Evolutionary conservation across 805 yeast genomes (phyloP).

Genomic region (Schwanniomyces pseudopolymorphus): DNA sequence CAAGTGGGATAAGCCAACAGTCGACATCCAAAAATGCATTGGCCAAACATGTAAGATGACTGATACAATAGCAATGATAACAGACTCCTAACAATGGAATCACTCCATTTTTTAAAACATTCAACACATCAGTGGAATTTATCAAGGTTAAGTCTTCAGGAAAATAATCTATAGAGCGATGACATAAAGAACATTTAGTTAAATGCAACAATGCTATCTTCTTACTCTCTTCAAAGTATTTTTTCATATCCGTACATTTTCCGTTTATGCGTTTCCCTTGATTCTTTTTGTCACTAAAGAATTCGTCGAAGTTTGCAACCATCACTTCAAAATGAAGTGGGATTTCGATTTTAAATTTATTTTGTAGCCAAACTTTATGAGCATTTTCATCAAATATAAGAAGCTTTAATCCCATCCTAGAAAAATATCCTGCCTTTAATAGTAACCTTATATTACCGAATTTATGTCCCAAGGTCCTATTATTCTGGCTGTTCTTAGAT

Average conservation of each 20-base stretch:
- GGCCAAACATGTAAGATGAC: conserved; percentile 44
- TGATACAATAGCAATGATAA: conserved; percentile 27
- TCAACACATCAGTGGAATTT: conserved; percentile 2
- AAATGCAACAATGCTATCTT: conserved; percentile 14
- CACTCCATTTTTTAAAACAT: conserved; percentile 1
- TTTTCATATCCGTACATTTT: conserved; percentile 25
- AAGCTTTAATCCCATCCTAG: conserved; percentile 44
- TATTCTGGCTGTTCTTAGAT: conserved; percentile 33
- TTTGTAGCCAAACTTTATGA: conserved; percentile 32
- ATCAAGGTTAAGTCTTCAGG: conserved; percentile 14
- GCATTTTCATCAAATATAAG: conserved; percentile 40
- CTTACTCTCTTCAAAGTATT: conserved; percentile 9
- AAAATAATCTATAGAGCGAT: conserved; percentile 29
- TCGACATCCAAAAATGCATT: conserved; percentile 3
- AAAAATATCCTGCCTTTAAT: conserved; percentile 43
- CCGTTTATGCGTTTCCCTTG: conserved; percentile 1
- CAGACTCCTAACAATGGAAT: conserved; percentile 38
- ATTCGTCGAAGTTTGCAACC: background rate
- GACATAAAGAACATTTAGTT: conserved; percentile 32
- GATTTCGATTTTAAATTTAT: conserved; percentile 24
- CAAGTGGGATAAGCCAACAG: conserved; percentile 11
- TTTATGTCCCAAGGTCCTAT: conserved; percentile 44
- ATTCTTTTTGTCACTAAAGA: background rate
- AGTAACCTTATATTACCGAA: conserved; percentile 49
- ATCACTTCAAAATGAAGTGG: conserved; percentile 9